Evolutionary conservation across 768 basidiomycete species (phyloP).

Genomic region (Mycena vitilis): DNA sequence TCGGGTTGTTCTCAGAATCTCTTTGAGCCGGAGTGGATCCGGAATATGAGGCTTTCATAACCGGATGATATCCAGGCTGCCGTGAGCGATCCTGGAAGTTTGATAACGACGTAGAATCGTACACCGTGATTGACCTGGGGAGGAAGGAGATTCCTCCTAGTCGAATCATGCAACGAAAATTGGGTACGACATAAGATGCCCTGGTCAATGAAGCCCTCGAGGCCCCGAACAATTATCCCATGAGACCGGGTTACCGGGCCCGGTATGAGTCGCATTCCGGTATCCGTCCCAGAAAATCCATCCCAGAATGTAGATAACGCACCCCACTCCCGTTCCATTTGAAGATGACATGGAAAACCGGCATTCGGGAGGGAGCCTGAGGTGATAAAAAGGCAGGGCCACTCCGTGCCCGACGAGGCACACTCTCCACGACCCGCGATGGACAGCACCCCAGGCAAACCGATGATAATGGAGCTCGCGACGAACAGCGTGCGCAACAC

Average conservation of each 20-base stretch:
- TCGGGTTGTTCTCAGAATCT: not conserved
- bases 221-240: not conserved
- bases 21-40: not conserved
- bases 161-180: not conserved
- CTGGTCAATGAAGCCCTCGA: not conserved
- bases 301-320: not conserved
- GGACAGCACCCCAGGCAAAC: not conserved
- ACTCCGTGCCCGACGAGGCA: too few relatives aligned
- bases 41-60: not conserved
- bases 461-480: slow-evolving; percentile 45
- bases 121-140: not conserved
- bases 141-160: too few relatives aligned
- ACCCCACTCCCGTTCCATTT: not conserved
- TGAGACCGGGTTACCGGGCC: not conserved
- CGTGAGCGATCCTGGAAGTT: not conserved
- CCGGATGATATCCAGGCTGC: not conserved
- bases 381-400: not conserved
- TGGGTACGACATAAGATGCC: not conserved
- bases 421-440: slow-evolving; percentile 6
- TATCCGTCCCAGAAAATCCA: not conserved
- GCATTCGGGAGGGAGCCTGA: not conserved
- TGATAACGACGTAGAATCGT: not conserved
- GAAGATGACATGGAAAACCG: not conserved
- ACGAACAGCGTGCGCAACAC: slow-evolving; percentile 65
- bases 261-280: not conserved